Evolutionary conservation across 1,284 basidiomycete species (phyloP), one percentile per base, ranked within the genome.

Genomic region (Pseudozyma thailandica): DNA sequence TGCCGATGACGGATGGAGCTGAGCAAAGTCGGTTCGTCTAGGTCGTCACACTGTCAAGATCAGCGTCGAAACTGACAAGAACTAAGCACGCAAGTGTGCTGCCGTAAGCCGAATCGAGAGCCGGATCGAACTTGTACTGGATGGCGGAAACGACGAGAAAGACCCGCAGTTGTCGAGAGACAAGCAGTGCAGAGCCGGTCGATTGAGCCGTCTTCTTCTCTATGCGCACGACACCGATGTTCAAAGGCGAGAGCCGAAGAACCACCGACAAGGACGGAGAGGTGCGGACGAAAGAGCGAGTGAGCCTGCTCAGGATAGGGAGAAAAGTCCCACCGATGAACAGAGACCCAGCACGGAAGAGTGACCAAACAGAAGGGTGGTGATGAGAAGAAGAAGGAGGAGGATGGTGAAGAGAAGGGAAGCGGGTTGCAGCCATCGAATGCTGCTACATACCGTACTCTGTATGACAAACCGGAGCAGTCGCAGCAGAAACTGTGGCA

Each of bases 341-440:
- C 55, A 61, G 47, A 52, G 12, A 27, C 59, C 59, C 50, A 57
- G 45, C 58, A 51, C 59, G 37, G 52, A 54, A 66, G 63, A 60
- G 39, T 52, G 61, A 58, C 59, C 53, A 57, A 69, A 53, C 25
- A 33, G n/a, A 55, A 53, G 41, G 38, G 23, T 16, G 21, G 31
- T 25, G 33, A 27, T 18, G 30, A 30, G 26, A 15, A 20, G 20
- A 38, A 50, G 50, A 42, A 26, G 30, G 37, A 25, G 47, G 50
- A 53, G 49, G 59, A 62, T 69, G 65, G 58, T 69, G 65, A 58
- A 41, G 54, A 58, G 59, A 59, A 52, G 52, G 35, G 4, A 58
- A 58, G 50, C 23, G 25, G 31, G 25, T 30, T 31, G 43, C 20
- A 45, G n/a, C 35, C 16, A 9, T 28, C 26, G 35, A 15, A 18